Conservation (phyloP, 371 early-diverging fungal species). For the Mortierella sp. region DNA sequence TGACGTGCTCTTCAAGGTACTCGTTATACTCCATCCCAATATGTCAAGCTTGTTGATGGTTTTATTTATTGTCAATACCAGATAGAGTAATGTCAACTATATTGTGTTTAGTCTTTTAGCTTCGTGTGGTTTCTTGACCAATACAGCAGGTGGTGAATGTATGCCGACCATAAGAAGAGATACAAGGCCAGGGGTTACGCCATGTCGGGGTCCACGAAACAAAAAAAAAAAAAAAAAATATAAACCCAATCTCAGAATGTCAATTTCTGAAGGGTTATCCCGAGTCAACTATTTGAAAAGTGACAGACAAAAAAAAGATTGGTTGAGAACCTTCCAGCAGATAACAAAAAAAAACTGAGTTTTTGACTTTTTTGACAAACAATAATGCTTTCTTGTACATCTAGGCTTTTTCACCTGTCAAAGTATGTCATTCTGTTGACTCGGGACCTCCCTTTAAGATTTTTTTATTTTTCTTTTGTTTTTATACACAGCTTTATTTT, state of each 20-base stretch:
- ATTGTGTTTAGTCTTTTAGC: no score
- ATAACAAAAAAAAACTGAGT: not conserved
- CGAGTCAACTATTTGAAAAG: slow-evolving; percentile 11
- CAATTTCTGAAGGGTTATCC: slow-evolving; percentile 7
- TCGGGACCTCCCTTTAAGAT: not conserved
- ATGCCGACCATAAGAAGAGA: no score
- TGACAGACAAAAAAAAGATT: no score
- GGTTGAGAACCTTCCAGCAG: slow-evolving; percentile 26
- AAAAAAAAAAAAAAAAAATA: no score
- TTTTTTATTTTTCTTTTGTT: not conserved
- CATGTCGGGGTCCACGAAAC: not conserved
- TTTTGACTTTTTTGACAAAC: slow-evolving; percentile 9
- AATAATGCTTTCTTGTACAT: not conserved
- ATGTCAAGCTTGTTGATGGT: not conserved
- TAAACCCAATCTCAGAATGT: slow-evolving; percentile 10
- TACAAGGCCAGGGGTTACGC: not conserved
- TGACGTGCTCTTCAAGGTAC: slow-evolving; percentile 30
- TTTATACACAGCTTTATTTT: not conserved
- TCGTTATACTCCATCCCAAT: not conserved
- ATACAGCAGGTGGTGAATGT: no score
- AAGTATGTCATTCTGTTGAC: no score
- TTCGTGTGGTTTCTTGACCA: no score
- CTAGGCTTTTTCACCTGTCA: no score
- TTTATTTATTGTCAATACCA: not conserved
- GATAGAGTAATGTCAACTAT: slow-evolving; percentile 11